These are phyloP conservation scores for Patellaria atrata DNA, from an alignment of 495 filamentous ascomycete species.

Conservation along the genomic window DNA sequence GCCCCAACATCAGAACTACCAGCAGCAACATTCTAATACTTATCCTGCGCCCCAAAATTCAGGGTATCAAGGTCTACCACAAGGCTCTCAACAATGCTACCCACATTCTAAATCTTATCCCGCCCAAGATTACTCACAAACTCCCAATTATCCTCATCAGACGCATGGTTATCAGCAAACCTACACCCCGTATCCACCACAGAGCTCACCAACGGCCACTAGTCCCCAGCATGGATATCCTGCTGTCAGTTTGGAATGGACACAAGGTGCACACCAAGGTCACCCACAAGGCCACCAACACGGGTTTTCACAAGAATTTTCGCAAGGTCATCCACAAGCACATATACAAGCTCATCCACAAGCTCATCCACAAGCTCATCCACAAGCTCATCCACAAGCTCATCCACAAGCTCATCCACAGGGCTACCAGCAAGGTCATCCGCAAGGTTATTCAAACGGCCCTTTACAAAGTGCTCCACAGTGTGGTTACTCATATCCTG, in stretches of 20 bases:
- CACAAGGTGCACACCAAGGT: too few species aligned
- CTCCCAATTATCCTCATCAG: background rate
- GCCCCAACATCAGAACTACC: conserved; percentile 7
- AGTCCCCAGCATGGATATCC: too few species aligned
- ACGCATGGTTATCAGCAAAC: conserved; percentile 14
- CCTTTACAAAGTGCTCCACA: too few species aligned
- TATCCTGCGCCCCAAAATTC: conserved; percentile 11
- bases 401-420: conserved; percentile 7
- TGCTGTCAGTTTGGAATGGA: too few species aligned
- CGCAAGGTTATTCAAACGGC: too few species aligned
- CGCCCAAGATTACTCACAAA: background rate
- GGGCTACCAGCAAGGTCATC: too few species aligned
- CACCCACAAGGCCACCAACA: too few species aligned
- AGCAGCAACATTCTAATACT: conserved; percentile 8
- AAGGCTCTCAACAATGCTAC: conserved; percentile 6
- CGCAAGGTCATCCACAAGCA: conserved; percentile 10
- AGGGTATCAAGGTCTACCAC: conserved; percentile 5
- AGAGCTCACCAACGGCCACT: too few species aligned
- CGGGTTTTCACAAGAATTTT: conserved; percentile 6
- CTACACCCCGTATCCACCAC: too few species aligned
- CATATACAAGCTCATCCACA: conserved; percentile 14
- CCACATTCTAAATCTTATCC: conserved; percentile 6
- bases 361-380: conserved; percentile 3
- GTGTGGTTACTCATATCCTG: too few species aligned
- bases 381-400: conserved; percentile 6